Conservation (phyloP, 768 basidiomycete species). For the Lanmaoa pseudosensibilis region DNA sequence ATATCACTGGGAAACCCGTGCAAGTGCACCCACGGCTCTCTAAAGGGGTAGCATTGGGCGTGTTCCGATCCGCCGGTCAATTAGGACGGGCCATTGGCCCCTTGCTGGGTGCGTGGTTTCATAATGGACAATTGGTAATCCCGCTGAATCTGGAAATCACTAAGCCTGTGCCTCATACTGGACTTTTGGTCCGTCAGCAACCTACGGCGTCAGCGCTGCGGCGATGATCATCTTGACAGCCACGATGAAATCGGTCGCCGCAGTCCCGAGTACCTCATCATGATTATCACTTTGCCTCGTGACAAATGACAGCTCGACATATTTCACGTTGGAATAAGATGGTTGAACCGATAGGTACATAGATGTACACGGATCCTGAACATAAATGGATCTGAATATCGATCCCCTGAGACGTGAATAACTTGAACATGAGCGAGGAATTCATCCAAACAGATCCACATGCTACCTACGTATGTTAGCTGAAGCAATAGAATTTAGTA, state of each 20-base stretch:
- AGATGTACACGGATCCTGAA: slow-evolving; percentile 2
- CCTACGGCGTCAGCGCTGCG: slow-evolving; percentile 64
- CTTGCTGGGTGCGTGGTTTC: slow-evolving; percentile 62
- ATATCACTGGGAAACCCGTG: slow-evolving; percentile 53
- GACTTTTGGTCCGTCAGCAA: slow-evolving; percentile 80
- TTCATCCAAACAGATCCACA: slow-evolving; percentile 19
- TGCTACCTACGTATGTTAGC: slow-evolving; percentile 25
- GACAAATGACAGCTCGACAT: background rate
- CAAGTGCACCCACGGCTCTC: slow-evolving; percentile 66
- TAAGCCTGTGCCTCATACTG: slow-evolving; percentile 85
- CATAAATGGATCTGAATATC: background rate
- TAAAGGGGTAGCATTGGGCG: slow-evolving; percentile 81
- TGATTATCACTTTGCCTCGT: slow-evolving; percentile 10
- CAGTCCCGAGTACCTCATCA: slow-evolving; percentile 2
- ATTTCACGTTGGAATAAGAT: slow-evolving; percentile 6
- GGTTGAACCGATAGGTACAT: background rate
- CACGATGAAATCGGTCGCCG: slow-evolving; percentile 53
- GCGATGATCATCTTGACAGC: slow-evolving; percentile 63
- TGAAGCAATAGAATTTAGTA: slow-evolving; percentile 34
- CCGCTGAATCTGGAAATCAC: slow-evolving; percentile 12
- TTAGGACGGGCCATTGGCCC: slow-evolving; percentile 93
- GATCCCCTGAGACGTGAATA: slow-evolving; percentile 6
- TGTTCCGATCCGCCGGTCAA: slow-evolving; percentile 91
- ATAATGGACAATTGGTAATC: background rate
- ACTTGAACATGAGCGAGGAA: slow-evolving; percentile 10